Evolutionary conservation across 805 yeast genomes (phyloP), one percentile per base, ranked within the genome.

Genomic region (Candida silvicultrix): DNA sequence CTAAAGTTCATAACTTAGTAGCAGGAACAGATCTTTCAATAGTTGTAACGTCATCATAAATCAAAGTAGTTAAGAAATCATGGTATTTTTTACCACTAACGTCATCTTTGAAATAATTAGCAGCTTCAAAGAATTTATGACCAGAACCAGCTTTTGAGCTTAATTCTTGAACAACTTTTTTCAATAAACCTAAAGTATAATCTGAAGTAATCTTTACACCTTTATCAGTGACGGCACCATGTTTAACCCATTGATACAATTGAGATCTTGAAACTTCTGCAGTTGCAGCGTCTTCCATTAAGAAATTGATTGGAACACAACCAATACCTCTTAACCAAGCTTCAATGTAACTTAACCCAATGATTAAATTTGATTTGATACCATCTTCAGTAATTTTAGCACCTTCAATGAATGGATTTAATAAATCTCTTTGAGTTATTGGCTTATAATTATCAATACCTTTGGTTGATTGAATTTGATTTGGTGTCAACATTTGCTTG

Each of bases 241-340:
- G 90, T 48, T 80, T 83, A 49, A 81, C 85, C 95, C 95, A 85
- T 62, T 87, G 89, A 74, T 82, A 82, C 55, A 85, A 71, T 67
- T 85, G 92, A 50, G 89, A 76, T 69, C 94, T 77, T 34, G 90
- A 82, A 36, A 85, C 95, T 67, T 85, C 95, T 37, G 94, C 92
- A 43, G 95, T 85, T 31, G 94, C 94, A 25, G 95, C 95, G 65
- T 85, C 95, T 67, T 85, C 95, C 95, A 85, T 85, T 65, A 85
- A 72, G 64, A 80, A 78, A 70, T 85, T 85, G 64, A 85, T 85
- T 54, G 95, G 92, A 49, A 84, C 90, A 74, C 94, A 85, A 15
- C 95, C 95, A 45, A 81, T 69, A 49, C 89, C 89, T 63, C 89
- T 75, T 57, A 85, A 75, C 95, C 95, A 85, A 28, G 90, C 87